Percentiles rank a stretch among this genome's conserved stretches.
Conservation (phyloP, 1,139 yeast genomes). For the Yamadazyma membranifaciens region DNA sequence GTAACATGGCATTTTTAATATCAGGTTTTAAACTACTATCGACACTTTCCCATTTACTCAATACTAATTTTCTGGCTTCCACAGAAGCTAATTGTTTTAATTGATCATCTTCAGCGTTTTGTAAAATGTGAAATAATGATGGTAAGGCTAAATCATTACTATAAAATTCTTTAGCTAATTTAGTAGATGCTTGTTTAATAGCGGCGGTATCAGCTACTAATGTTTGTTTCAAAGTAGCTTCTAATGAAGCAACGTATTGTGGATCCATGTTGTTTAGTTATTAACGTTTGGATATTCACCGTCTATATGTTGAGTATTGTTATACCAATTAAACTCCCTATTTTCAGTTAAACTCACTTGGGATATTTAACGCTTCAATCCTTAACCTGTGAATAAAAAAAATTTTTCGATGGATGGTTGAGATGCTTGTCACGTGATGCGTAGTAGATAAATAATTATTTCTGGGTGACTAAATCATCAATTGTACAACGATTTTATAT, state of each 20-base stretch:
- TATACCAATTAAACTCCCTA: too few relatives aligned
- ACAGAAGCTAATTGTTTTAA: slow-evolving; percentile 89
- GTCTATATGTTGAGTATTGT: not conserved
- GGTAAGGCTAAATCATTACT: slow-evolving; percentile 72
- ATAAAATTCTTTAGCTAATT: slow-evolving; percentile 74
- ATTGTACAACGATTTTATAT: too few relatives aligned
- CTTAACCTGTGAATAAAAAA: not conserved
- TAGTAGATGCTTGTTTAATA: slow-evolving; percentile 79
- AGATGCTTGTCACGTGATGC: slow-evolving; percentile 3
- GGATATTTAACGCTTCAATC: too few relatives aligned
- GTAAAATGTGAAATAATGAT: slow-evolving; percentile 78
- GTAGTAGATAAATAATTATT: not conserved
- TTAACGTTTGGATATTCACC: not conserved
- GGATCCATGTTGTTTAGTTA: slow-evolving; percentile 50
- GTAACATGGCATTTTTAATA: slow-evolving; percentile 67
- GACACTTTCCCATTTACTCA: slow-evolving; percentile 65
- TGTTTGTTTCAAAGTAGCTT: slow-evolving; percentile 73
- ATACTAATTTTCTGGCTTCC: slow-evolving; percentile 84
- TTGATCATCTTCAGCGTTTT: slow-evolving; percentile 59
- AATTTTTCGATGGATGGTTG: not conserved
- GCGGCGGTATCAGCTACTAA: slow-evolving; percentile 74
- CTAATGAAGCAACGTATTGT: slow-evolving; percentile 67
- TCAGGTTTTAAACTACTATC: slow-evolving; percentile 54
- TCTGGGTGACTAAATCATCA: too few relatives aligned
- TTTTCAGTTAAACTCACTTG: too few relatives aligned